Evolutionary conservation across 1,284 basidiomycete genomes (phyloP), one percentile per base, ranked within the genome.

Genomic region (Anthracocystis panici-leucophaei): DNA sequence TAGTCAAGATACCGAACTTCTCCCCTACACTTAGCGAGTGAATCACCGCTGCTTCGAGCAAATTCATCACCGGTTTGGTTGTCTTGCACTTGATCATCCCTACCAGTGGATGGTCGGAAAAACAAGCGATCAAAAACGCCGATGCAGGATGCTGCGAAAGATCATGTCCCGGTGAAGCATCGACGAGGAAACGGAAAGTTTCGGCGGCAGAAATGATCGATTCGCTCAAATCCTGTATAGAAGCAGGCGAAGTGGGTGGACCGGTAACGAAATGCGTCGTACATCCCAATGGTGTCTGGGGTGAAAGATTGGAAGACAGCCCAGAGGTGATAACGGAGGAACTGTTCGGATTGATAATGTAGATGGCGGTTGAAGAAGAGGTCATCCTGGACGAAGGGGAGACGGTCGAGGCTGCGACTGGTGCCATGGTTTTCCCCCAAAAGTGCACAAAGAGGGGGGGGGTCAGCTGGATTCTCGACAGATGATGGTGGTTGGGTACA

Each of bases 1-100:
- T 80, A 0, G 79, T 81, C n/a, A 81, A 31, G 11, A 81, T 53
- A 8, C 78, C 78, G n/a, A 81, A 80, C 46, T 42, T 14, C 16
- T 50, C 6, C 56, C 65, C 25, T 16, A 50, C 14, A 41, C 29
- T 0, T 59, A 51, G 5, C 25, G 79, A 62, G 35, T 77, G 70
- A 1, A 74, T 23, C 8, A 80, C 51, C 16, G 78, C 69, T 11
- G 77, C 68, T 42, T 79, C 77, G 3, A 81, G 59, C 40, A 81
- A 54, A 41, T 81, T 76, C 33, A 81, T 54, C 1, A 57, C 27
- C 0, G 76, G 70, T 46, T 65, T 58, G 11, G 21, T 8, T 8
- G 77, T 60, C 9, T 18, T 46, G 14, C 41, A 29, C 20, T 56
- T 44, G 8, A 81, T 18, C 57, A 81, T 80, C 2, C 57, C 46